Percentiles rank a stretch among this genome's conserved stretches.
Evolutionary conservation across 2,329 filamentous ascomycete species (phyloP).

Genomic region (Exophiala lecanii-corni): DNA sequence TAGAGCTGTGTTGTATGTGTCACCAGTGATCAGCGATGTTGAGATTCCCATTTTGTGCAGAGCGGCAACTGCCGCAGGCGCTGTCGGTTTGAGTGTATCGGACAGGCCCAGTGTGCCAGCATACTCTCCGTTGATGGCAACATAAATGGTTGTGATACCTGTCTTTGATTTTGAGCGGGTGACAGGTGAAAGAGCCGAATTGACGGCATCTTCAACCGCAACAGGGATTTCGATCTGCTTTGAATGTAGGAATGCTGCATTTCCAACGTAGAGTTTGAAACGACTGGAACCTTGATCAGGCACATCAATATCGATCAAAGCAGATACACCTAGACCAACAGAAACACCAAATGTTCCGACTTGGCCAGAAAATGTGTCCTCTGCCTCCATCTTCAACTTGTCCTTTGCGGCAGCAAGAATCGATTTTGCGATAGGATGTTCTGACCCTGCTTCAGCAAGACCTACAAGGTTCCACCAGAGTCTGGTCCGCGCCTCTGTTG

Average conservation of each 20-base stretch:
- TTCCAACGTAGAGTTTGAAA: constrained; percentile 80
- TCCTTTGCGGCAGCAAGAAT: constrained; percentile 71
- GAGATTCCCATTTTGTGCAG: constrained; percentile 80
- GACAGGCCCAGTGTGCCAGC: constrained; percentile 78
- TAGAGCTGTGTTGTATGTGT: constrained; percentile 77
- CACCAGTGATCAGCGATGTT: constrained; percentile 88
- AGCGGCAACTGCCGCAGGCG: constrained; percentile 72
- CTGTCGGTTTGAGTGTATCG: constrained; percentile 86
- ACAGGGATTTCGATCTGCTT: constrained; percentile 56
- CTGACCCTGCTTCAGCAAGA: constrained; percentile 90
- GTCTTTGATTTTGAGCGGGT: constrained; percentile 37
- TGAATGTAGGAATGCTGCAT: constrained; percentile 68
- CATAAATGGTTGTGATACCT: constrained; percentile 85
- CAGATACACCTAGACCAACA: constrained; percentile 81
- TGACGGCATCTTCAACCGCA: constrained; percentile 34
- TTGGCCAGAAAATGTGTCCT: constrained; percentile 74
- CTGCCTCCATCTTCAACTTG: constrained; percentile 66
- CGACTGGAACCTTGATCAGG: constrained; percentile 62
- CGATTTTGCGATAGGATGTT: constrained; percentile 92
- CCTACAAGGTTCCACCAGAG: constrained; percentile 97
- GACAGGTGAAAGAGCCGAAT: constrained; percentile 23
- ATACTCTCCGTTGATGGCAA: constrained; percentile 78
- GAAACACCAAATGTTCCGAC: constrained; percentile 78
- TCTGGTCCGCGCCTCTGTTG: constrained; percentile 61
- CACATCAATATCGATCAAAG: constrained; percentile 62